phyloP scores from a whole-genome alignment of 73 alveolate species.

The Symbiodinium natans region DNA sequence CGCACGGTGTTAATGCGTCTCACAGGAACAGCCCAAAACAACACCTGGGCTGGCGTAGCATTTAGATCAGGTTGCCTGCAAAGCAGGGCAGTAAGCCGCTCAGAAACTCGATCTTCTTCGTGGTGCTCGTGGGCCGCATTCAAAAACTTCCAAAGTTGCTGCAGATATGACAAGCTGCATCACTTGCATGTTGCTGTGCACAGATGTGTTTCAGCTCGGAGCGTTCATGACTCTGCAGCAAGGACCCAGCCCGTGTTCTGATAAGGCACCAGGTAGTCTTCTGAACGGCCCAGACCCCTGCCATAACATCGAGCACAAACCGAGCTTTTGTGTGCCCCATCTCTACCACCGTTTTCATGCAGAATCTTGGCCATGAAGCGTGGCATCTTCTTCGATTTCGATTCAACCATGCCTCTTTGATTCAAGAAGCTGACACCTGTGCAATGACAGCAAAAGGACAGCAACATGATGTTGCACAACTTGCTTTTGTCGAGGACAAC shows the following conservation, averaged over 20 bases:
- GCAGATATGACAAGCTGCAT: too few relatives aligned
- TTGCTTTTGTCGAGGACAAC: constrained; percentile 49
- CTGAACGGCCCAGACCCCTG: too few relatives aligned
- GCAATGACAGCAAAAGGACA: neutral
- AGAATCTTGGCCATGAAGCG: constrained; percentile 84
- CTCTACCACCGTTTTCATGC: too few relatives aligned
- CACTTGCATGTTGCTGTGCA: too few relatives aligned
- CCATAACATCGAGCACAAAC: too few relatives aligned
- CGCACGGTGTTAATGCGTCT: constrained; percentile 1
- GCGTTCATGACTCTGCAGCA: too few relatives aligned
- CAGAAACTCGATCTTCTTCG: neutral
- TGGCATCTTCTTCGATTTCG: constrained; percentile 76
- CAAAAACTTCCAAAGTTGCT: too few relatives aligned
- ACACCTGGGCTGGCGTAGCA: neutral
- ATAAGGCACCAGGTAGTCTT: too few relatives aligned
- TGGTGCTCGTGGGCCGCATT: too few relatives aligned
- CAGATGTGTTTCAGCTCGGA: too few relatives aligned
- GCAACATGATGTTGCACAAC: neutral
- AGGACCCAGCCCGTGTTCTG: too few relatives aligned
- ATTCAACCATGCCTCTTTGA: constrained; percentile 42
- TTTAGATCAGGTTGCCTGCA: neutral
- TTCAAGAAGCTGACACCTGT: neutral
- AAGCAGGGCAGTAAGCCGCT: neutral
- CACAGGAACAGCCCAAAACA: neutral
- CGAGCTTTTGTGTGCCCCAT: too few relatives aligned